Evolutionary conservation across 306 rosid species (phyloP), one percentile per base, ranked within the genome.

Genomic region (Pueraria montana): DNA sequence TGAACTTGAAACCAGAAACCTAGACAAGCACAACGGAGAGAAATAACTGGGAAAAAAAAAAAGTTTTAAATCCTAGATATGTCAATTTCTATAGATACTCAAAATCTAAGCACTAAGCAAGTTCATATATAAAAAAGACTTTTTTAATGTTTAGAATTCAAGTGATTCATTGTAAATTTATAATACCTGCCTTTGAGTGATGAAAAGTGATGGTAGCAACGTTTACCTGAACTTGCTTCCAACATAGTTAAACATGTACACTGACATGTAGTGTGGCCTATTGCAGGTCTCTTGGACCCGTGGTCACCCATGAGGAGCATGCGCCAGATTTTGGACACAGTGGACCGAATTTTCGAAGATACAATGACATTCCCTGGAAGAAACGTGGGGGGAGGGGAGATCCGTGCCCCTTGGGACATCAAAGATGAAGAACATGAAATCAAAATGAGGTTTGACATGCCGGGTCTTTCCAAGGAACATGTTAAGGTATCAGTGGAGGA

Each of bases 401-500:
- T 87, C 2, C 88, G 95, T 8, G 69, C 91, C 0, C 94, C 97
- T 0, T 91, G 97, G 97, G 95, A 95, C 69, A 87, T 93, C 63
- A 84, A 87, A 82, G 97, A 95, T 1, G 89, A 88, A 4, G 97
- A 95, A 38, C 43, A 91, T 2, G 92, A 91, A 76, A 87, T 95
- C 75, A 90, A 53, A 74, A 82, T 93, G 92, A 76, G 97, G 69
- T 89, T 93, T 24, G 97, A 95, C 92, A 91, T 95, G 97, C 98
- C 97, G 0, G 98, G 98, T 23, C 89, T 95, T 1, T 87, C 92
- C 11, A 95, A 91, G 75, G 94, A 91, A 27, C 90, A 93, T 66
- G 95, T 93, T 24, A 93, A 90, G 72, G 93, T 94, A 3, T 87
- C 88, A 2, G 80, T 94, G 5, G 97, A 91, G 62, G 93, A 90